Base-by-base conservation (phyloP, 257 asterid genomes). In the Anisodus tanguticus region DNA sequence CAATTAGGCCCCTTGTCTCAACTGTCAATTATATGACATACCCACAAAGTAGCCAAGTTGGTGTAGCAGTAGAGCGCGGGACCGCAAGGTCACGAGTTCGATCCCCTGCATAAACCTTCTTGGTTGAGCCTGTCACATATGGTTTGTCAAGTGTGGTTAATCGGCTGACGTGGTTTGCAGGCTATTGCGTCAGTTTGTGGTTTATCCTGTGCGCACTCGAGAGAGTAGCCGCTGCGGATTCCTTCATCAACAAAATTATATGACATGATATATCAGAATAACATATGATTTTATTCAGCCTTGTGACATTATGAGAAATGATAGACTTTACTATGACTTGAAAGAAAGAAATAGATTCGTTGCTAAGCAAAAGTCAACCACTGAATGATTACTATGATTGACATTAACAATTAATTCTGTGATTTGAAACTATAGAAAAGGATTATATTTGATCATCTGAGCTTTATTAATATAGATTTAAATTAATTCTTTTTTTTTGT, bases 261-360 rank as follows among this genome's bases (percentile, higher is more conserved):
- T 31, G 80, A 72, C n/a, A 72, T 19, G 58, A 31, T 31, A 66
- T 66, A 35, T 66, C 35, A 43, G 57, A 70, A 70, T 43, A 70
- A 47, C 6, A 74, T 9, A 74, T 19, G 43, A 3, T 47, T 19
- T 31, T 31, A 31, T 72, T 37, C 19, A 11, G 6, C 81, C 62
- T 43, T n/a, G 22, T 3, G 51, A 22, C 45, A 22, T 26, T 76
- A 51, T 76, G 81, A 74, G 43, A 49, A 49, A 6, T 74, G 59
- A 19, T 49, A 49, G 11, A 51, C 60, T 72, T 22, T 51, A 12
- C 13, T 22, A 76, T 26, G 81, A 51, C 9, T 49, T 76, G 45
- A 76, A 11, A 76, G 4, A 49, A 26, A 51, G 45, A 22, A 76
- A 22, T 19, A 15, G 19, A 49, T 41, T 74, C 62, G 80, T 49